Base-by-base conservation (phyloP, 2,329 filamentous ascomycete genomes). In the Fusarium buxicola region DNA sequence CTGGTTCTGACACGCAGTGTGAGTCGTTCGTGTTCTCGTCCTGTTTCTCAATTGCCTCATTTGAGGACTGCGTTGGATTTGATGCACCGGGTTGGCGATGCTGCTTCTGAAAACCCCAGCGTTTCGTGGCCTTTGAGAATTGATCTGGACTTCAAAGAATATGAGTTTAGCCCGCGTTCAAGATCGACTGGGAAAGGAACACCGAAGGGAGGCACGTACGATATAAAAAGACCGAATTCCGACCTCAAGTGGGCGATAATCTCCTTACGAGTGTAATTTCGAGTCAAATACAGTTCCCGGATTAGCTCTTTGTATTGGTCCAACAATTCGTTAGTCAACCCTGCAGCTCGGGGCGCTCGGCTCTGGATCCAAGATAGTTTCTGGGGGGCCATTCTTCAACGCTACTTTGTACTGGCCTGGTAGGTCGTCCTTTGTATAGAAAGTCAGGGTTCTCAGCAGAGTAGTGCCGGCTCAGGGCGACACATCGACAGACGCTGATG, bases 71-170 rank as follows among this genome's bases (percentile, higher is more conserved):
- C 2, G 12, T 4, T 15, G 24, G 8, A 15, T 3, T 21, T 21
- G 21, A 21, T 4, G 11, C n/a, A 36, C 13, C 2, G 1, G 5
- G 2, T 7, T 5, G 7, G 7, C 36, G 36, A 31, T 5, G 30
- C 7, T 55, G 52, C 24, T 55, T 55, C 5, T 15, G 12, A 7
- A 55, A 52, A 4, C 52, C 36, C 52, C 52, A 55, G 1, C 52
- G 36, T 31, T 31, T 27, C 3, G 30, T 55, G 15, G 52, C 52
- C 43, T 43, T 55, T 7, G 46, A 55, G n/a, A 55, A 43, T 11
- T 52, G 52, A n/a, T 43, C 36, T 3, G 2, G 11, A 4, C 52
- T 55, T 31, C 2, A 0, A 3, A 3, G 3, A 8, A 4, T 3
- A 12, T 21, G 18, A 3, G 4, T 55, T 55, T 2, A 52, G 30